Base-by-base conservation (phyloP, 306 rosid species). In the Carpinus viminea region DNA sequence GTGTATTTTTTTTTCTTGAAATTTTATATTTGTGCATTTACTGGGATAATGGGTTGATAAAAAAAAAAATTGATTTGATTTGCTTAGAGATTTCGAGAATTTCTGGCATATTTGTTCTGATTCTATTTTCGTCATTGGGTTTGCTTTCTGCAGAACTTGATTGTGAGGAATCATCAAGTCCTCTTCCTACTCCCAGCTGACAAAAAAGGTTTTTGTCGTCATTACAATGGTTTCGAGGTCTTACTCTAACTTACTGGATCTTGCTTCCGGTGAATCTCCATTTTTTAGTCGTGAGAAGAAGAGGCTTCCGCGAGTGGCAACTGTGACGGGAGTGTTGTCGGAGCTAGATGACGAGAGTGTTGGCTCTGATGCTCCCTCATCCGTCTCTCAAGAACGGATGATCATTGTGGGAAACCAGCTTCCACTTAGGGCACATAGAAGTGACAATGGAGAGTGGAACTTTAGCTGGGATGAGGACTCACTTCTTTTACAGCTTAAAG, bases 401-500 rank as follows among this genome's bases (percentile, higher is more conserved):
- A 89, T 93, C 75, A 89, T 93, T 51, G 96, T 93, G 10, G 98
- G 98, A 53, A 93, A 93, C 73, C 96, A 93, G 82, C 98, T 93
- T 79, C 98, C 98, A 2, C 72, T 93, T 55, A 86, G 76, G 68
- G 89, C 85, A 0, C 80, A 87, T 46, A 83, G 82, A 52, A 78
- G 78, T 34, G 90, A 84, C 0, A 64, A 85, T 81, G 97, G 93
- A 69, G 80, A 57, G 12, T 93, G 93, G 96, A 84, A 60, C 72
- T 91, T 93, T 73, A 84, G 87, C 74, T 88, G 93, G 98, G 98
- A 93, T 72, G 96, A 93, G 77, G 98, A 93, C 79, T 93, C 98
- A 15, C 96, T 93, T 79, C 92, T 93, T 74, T 84, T 93, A 52
- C 96, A 93, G 83, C 94, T 93, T 70, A 91, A 93, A 86, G 96